Evolutionary conservation across 495 filamentous ascomycete species (phyloP), one percentile per base, ranked within the genome.

Genomic region (Clavariopsis aquatica): DNA sequence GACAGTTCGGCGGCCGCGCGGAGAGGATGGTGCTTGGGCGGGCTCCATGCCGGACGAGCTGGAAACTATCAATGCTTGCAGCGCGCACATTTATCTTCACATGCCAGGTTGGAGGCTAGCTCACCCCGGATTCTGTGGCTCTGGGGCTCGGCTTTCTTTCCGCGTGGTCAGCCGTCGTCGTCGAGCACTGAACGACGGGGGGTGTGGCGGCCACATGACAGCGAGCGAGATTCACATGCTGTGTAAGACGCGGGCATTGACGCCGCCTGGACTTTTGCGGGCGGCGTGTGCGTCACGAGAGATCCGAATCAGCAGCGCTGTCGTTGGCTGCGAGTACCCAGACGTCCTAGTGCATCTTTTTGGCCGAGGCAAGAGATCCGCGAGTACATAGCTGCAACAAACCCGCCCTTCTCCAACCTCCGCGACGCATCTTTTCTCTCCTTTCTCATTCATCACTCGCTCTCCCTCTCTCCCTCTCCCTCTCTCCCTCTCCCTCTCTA

Each of bases 361-460:
- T 15, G 12, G 29, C 65, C 65, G 65, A 68, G 65, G 65, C 60
- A 68, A 43, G 2, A n/a, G 23, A 29, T 31, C 13, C 45, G 38
- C 19, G 47, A 49, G 51, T 38, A 26, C 24, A 43, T 27, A 23
- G 43, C 49, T 59, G 49, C 23, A 58, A 43, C 38, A 43, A 43
- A 43, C 38, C 31, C 52, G 43, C 24, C 26, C 43, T 52, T 52
- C 41, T 23, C 23, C 56, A 31, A 24, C 36, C 26, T 53, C 23
- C 51, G 51, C 51, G 17, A 26, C 26, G 17, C 27, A 19, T 7
- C 51, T 13, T 27, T 31, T 28, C 10, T 52, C 23, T 26, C 23
- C 49, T 27, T 23, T 52, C 20, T 23, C 23, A 52, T 26, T 23
- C 17, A 5, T 49, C 49, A 41, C 49, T 26, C 12, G 15, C 51